Evolutionary conservation across 2,329 filamentous ascomycete species (phyloP).

Genomic region (Aspergillus calidoustus): DNA sequence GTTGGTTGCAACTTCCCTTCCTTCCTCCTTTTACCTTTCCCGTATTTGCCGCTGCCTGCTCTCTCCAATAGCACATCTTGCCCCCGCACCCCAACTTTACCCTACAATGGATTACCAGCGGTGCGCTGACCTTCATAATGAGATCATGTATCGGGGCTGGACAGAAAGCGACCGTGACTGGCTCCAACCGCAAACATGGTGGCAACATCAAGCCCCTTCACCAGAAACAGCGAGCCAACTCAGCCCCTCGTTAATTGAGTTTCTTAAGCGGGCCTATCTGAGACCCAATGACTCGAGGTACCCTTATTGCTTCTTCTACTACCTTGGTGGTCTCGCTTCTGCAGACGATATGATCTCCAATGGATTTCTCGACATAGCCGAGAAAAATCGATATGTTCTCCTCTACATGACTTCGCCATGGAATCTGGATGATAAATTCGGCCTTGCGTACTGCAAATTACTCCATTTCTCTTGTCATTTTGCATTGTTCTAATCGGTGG

Average conservation of each 20-base stretch:
- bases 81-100: too few relatives aligned
- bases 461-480: too few relatives aligned
- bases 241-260: constrained; percentile 2
- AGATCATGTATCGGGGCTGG: not conserved
- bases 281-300: not conserved
- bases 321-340: not conserved
- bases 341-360: too few relatives aligned
- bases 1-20: too few relatives aligned
- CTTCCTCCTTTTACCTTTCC: too few relatives aligned
- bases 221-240: not conserved
- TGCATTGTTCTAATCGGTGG: not conserved
- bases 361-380: too few relatives aligned
- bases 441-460: too few relatives aligned
- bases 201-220: not conserved
- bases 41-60: too few relatives aligned
- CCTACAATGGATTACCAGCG: constrained; percentile 7
- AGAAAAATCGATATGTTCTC: too few relatives aligned
- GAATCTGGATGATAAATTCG: too few relatives aligned
- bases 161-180: not conserved
- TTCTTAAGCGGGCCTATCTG: constrained; percentile 5
- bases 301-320: not conserved
- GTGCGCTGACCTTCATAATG: constrained; percentile 7
- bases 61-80: too few relatives aligned
- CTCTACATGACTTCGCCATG: too few relatives aligned
- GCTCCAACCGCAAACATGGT: not conserved